Conservation (phyloP, 768 basidiomycete genomes). For the Lactarius quietus region DNA sequence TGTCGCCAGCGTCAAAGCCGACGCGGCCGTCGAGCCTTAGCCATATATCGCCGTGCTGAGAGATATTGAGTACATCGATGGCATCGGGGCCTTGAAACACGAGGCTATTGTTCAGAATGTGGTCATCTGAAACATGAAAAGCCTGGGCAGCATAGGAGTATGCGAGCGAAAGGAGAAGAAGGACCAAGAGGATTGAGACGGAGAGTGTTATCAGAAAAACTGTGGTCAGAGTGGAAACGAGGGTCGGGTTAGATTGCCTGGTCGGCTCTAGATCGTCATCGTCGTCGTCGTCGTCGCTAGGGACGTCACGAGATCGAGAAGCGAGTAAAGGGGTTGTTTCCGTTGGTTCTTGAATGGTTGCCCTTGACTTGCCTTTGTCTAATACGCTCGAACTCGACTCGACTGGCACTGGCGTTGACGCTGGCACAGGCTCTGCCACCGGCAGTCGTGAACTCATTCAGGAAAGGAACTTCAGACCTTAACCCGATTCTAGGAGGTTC, state of each 20-base stretch:
- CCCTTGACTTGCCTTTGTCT: conserved; percentile 43
- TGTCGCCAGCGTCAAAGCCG: conserved; percentile 64
- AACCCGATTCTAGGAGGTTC: not conserved
- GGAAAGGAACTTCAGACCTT: not conserved
- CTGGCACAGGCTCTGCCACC: not conserved
- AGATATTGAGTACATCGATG: conserved; percentile 60
- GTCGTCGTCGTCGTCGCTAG: conserved; percentile 29
- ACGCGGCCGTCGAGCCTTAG: conserved; percentile 52
- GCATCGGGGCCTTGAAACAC: conserved; percentile 57
- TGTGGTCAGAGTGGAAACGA: conserved; percentile 36
- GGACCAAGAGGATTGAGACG: conserved; percentile 44
- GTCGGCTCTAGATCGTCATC: conserved; percentile 25
- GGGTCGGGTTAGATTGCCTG: conserved; percentile 28
- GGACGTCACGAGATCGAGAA: conserved; percentile 36
- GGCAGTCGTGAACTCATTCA: not conserved
- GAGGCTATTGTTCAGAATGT: conserved; percentile 52
- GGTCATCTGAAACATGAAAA: conserved; percentile 51
- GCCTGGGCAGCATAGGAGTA: conserved; percentile 64
- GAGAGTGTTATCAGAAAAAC: conserved; percentile 60
- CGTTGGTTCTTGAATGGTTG: conserved; percentile 36
- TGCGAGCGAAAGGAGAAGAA: conserved; percentile 49
- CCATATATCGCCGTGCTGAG: conserved; percentile 56
- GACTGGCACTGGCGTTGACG: not conserved
- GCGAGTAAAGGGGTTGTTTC: conserved; percentile 56
- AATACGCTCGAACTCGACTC: not conserved